Conservation (phyloP, 208 protist genomes). For the Tetramitus jugosus region DNA sequence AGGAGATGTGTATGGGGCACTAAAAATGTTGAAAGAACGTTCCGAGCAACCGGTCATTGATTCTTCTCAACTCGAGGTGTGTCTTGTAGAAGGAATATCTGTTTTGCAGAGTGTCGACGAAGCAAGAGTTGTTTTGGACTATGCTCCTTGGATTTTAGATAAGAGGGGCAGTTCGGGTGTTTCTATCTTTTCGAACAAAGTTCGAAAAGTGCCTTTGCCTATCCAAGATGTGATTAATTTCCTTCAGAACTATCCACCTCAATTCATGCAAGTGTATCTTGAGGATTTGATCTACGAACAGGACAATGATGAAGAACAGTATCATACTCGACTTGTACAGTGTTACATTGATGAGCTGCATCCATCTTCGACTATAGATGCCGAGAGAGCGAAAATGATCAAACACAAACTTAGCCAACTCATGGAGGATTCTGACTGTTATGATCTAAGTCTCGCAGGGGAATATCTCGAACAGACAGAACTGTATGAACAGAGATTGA, state of each 20-base stretch:
- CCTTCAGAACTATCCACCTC: background rate
- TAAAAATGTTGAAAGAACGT: no score
- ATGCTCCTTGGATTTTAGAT: background rate
- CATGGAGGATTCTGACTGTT: no score
- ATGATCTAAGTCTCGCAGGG: no score
- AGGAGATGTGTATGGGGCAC: no score
- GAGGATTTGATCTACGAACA: background rate
- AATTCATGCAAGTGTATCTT: background rate
- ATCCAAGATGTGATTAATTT: background rate
- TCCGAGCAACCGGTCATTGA: no score
- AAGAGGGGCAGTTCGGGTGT: background rate
- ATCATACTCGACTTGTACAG: background rate
- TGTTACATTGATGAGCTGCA: slow-evolving; percentile 13
- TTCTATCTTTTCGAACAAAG: background rate
- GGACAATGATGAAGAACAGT: background rate
- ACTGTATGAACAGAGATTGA: slow-evolving; percentile 6
- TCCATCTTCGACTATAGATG: background rate
- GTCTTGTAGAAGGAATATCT: no score
- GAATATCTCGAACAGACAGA: background rate
- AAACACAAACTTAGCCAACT: no score
- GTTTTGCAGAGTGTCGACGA: background rate
- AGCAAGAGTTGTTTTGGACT: background rate
- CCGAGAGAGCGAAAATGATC: background rate
- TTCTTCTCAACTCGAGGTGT: no score
- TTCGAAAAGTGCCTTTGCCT: background rate